These are phyloP conservation scores for Sarcomyxa edulis DNA, from an alignment of 768 basidiomycete species.

Conservation along the genomic window DNA sequence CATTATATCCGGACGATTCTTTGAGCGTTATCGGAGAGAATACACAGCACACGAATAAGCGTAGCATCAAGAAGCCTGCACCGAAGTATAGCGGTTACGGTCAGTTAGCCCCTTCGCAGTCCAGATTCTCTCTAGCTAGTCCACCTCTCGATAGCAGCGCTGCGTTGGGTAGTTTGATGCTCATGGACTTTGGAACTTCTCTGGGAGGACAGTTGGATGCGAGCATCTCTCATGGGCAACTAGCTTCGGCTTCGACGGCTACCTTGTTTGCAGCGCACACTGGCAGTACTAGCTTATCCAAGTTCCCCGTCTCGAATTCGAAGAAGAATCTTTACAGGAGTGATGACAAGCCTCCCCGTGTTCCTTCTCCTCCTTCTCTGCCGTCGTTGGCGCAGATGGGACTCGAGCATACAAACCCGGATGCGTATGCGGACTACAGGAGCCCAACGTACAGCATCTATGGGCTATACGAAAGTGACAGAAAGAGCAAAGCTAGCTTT, in stretches of 20 bases:
- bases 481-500: too few relatives aligned
- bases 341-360: constrained; percentile 66
- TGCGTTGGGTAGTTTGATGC: constrained; percentile 55
- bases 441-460: constrained; percentile 85
- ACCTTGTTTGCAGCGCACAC: constrained; percentile 13
- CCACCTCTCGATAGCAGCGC: constrained; percentile 36
- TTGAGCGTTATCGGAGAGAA: constrained; percentile 39
- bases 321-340: constrained; percentile 14
- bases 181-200: constrained; percentile 46
- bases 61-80: constrained; percentile 25
- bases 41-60: constrained; percentile 12
- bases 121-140: constrained; percentile 13
- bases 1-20: constrained; percentile 70
- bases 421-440: constrained; percentile 60
- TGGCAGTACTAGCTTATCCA: neutral
- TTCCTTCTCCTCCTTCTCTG: constrained; percentile 73
- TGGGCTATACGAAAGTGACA: constrained; percentile 58
- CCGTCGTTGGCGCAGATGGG: constrained; percentile 79
- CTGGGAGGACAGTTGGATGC: too few relatives aligned
- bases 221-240: too few relatives aligned
- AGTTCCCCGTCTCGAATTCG: neutral
- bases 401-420: constrained; percentile 54
- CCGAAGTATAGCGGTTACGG: constrained; percentile 17
- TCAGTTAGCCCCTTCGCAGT: too few relatives aligned
- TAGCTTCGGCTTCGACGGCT: constrained; percentile 29